Conservation (phyloP, 1,284 basidiomycete species). For the Microbotryum silenes-acaulis region DNA sequence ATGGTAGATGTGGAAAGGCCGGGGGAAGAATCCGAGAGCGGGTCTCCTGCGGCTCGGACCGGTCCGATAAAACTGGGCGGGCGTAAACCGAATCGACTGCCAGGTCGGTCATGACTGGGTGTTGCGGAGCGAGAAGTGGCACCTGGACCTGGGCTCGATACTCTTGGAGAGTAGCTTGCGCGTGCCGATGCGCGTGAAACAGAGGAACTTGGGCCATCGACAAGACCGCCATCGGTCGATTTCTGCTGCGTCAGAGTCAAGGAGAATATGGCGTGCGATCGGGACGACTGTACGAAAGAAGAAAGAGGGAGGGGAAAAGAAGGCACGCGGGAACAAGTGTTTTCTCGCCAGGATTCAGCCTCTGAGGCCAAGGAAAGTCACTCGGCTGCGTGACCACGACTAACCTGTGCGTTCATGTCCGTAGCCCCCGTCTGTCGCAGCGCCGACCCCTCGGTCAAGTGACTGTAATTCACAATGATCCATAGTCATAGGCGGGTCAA, state of each 20-base stretch:
- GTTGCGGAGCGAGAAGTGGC: slow-evolving; percentile 11
- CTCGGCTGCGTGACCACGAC: slow-evolving; percentile 64
- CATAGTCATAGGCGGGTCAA: neutral
- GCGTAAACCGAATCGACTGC: slow-evolving; percentile 14
- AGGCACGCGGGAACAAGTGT: too few species aligned
- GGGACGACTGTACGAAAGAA: too few species aligned
- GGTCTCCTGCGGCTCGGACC: slow-evolving; percentile 2
- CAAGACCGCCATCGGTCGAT: slow-evolving; percentile 27
- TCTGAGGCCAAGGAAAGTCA: too few species aligned
- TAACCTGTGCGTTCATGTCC: slow-evolving; percentile 97
- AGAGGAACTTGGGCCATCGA: slow-evolving; percentile 1
- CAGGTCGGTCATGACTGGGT: slow-evolving; percentile 26
- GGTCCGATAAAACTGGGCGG: neutral
- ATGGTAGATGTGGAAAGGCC: neutral
- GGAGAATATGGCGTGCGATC: slow-evolving; percentile 73
- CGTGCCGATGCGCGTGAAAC: slow-evolving; percentile 15
- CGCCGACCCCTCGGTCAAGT: slow-evolving; percentile 60
- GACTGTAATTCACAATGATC: slow-evolving; percentile 6
- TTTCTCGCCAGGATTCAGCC: too few species aligned
- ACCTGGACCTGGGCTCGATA: slow-evolving; percentile 13
- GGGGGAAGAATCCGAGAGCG: too few species aligned
- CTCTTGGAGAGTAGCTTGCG: slow-evolving; percentile 8
- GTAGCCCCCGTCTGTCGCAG: slow-evolving; percentile 93
- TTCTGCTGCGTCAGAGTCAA: slow-evolving; percentile 72
- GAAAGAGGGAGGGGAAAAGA: too few species aligned